Evolutionary conservation across 2,329 filamentous ascomycete species (phyloP), one percentile per base, ranked within the genome.

Genomic region (Mollisia scopiformis): DNA sequence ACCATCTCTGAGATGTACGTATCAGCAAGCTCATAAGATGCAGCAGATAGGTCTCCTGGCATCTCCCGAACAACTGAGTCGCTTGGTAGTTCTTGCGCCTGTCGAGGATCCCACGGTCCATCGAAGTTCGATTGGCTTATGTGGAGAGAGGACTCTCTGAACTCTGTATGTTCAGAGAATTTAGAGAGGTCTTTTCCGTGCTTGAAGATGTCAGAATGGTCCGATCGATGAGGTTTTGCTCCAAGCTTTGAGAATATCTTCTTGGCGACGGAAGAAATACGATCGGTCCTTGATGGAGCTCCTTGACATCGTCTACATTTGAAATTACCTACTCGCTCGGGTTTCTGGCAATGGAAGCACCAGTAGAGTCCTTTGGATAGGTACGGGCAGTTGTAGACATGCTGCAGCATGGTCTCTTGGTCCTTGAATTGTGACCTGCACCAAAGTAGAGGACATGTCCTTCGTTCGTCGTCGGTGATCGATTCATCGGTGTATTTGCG

Each of bases 211-310:
- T 57, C 28, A 6, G 51, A 33, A 35, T 58, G 47, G 14, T 63
- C 54, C 19, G 58, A 33, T 25, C 61, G 61, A 59, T 67, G 62
- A 27, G 61, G 54, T 51, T 62, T 68, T 7, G 64, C 57, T 33
- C 69, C 69, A 19, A 71, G 59, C 37, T 63, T 67, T 6, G 68
- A 68, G 50, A 71, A 70, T 47, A 71, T 68, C 39, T 62, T 71
- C 60, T 69, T 71, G 10, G 68, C 68, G 3, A 70, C 69, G 8
- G 66, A 68, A 13, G 69, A 59, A 19, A 71, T 59, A 8, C 66
- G 62, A 30, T 69, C 67, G 14, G 66, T 67, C 28, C 62, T 47
- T 7, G 68, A 68, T 35, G 67, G 66, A 3, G 59, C 51, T 8
- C 67, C 65, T 55, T 68, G 67, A 43, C 68, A 70, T 63, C 64